Conservation (phyloP, 2,329 filamentous ascomycete genomes). For the Bipolaris sorokiniana region DNA sequence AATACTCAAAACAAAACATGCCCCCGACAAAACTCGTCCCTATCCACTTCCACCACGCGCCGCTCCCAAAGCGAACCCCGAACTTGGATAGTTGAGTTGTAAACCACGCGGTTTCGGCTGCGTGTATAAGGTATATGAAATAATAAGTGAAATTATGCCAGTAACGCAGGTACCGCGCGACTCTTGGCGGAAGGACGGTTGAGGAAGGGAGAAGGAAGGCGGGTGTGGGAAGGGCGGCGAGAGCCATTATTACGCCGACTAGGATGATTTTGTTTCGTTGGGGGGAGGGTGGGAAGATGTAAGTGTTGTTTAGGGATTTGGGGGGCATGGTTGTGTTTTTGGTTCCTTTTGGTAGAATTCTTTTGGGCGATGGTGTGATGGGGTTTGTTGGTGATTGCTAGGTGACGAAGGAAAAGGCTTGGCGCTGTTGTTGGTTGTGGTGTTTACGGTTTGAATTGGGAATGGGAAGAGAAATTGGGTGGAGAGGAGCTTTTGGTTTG, state of each 20-base stretch:
- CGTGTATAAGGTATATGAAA: conserved; percentile 32
- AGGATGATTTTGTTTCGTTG: conserved; percentile 30
- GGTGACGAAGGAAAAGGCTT: background rate
- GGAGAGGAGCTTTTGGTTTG: too few relatives aligned
- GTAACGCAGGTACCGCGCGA: conserved; percentile 25
- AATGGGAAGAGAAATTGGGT: too few relatives aligned
- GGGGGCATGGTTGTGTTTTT: conserved; percentile 13
- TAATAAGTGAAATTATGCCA: conserved; percentile 32
- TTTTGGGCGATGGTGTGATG: too few relatives aligned
- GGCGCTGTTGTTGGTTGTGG: background rate
- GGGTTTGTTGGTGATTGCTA: too few relatives aligned
- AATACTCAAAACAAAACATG: conserved; percentile 30
- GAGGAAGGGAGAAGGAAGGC: conserved; percentile 26
- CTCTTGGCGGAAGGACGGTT: conserved; percentile 9
- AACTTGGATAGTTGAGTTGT: conserved; percentile 21
- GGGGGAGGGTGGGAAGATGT: conserved; percentile 20
- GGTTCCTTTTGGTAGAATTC: background rate
- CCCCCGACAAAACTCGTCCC: conserved; percentile 35
- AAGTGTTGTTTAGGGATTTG: conserved; percentile 29
- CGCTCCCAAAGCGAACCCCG: conserved; percentile 23
- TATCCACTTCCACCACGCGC: conserved; percentile 34
- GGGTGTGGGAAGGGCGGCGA: conserved; percentile 28
- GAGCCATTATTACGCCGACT: conserved; percentile 33
- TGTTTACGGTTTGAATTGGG: background rate
- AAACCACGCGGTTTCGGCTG: conserved; percentile 30